phyloP scores from a whole-genome alignment of 31 red algal genomes.

The Bonnemaisonia californica region DNA sequence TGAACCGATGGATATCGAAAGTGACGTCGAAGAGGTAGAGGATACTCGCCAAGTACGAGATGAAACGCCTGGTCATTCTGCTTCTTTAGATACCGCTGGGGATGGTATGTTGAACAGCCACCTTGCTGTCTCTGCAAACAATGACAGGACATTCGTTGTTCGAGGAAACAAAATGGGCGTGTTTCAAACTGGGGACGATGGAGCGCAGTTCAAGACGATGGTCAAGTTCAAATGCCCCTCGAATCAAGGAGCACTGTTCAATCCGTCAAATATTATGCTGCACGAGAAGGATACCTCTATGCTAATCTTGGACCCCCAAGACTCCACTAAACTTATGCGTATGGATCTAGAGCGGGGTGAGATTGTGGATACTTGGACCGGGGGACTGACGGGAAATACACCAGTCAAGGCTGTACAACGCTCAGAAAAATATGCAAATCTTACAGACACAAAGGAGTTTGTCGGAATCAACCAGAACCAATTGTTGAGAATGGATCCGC shows the following conservation, averaged over 20 bases:
- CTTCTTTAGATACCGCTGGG: constrained; percentile 26
- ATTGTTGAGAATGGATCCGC: constrained; percentile 79
- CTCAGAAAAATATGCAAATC: constrained; percentile 63
- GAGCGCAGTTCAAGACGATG: constrained; percentile 49
- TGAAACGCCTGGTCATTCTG: constrained; percentile 22
- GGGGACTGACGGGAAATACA: constrained; percentile 39
- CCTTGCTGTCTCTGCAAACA: constrained; percentile 66
- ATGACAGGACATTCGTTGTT: constrained; percentile 81
- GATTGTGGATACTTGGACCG: constrained; percentile 78
- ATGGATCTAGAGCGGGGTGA: constrained; percentile 87
- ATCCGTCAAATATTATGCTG: constrained; percentile 69
- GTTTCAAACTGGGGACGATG: constrained; percentile 70
- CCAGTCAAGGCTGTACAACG: constrained; percentile 44
- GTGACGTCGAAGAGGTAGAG: constrained; percentile 47
- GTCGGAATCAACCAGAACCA: constrained; percentile 77
- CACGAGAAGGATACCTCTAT: constrained; percentile 77
- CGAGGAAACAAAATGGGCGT: constrained; percentile 84
- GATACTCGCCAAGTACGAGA: constrained; percentile 50
- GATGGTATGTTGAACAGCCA: constrained; percentile 67
- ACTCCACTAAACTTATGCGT: constrained; percentile 48
- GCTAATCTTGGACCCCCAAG: constrained; percentile 64
- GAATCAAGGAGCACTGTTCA: constrained; percentile 26
- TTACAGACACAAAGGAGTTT: constrained; percentile 68
- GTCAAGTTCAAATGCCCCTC: constrained; percentile 52
- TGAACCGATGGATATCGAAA: constrained; percentile 74